Base-by-base conservation (phyloP, 257 asterid species). In the Dorcoceras hygrometricum region DNA sequence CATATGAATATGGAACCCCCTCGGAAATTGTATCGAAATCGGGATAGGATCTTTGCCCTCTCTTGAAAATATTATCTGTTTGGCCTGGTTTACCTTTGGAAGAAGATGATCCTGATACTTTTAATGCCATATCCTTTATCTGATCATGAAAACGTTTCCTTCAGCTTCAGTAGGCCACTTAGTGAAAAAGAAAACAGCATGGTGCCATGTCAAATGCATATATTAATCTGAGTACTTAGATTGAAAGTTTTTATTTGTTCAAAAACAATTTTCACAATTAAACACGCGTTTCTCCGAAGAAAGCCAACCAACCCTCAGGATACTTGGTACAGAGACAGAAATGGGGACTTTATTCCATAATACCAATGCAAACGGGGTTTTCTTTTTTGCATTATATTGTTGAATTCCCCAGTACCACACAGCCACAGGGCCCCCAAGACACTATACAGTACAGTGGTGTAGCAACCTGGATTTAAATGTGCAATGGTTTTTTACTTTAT, bases 11-110 rank as follows among this genome's bases (percentile, higher is more conserved):
- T 1, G 92, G 85, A 55, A 83, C 88, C 14, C 89, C 96, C 63
- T 84, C 86, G 12, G 97, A 86, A 8, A 82, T 81, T 28, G 91
- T 48, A 68, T 86, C 94, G 3, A 83, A 86, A 27, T 88, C 94
- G 0, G 95, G 82, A 73, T 84, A 86, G 7, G 89, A 71, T 73
- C 84, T 74, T 36, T 79, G 78, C 20, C 81, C 96, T 72, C 57
- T 89, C 78, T 74, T 86, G 80, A 73, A 89, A 23, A 55, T 68
- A 61, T 80, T 79, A 48, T 81, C 81, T 19, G 74, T 76, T 67
- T 69, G 78, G 67, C 71, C 75, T 1, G 88, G 83, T 81, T 89
- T 88, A 78, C 95, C 85, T 76, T 93, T 89, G 8, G 54, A 46
- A 46, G 54, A 46, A 46, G 54, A 46, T 46, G 54, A 16, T 10